Base-by-base conservation (phyloP, 495 filamentous ascomycete species). In the Xanthoparmelia taractica region DNA sequence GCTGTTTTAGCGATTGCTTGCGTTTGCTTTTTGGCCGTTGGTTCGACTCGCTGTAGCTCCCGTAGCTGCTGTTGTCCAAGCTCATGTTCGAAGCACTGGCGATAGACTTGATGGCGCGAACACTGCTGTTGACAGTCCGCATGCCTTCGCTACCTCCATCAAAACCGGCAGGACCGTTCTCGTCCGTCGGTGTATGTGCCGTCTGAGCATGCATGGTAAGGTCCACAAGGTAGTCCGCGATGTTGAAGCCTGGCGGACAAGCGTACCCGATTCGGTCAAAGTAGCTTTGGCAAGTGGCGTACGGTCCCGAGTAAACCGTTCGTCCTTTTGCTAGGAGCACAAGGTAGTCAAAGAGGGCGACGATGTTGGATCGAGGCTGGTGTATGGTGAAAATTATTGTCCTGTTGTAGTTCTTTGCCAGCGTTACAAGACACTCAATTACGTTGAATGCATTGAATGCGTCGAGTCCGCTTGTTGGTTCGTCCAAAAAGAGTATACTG, bases 301-400 rank as follows among this genome's bases (percentile, higher is more conserved):
- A 91, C 25, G 90, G 88, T 0, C 94, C 94, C 3, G 93, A 97
- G 70, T 95, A 98, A 11, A 98, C 93, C 4, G 89, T 88, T 68
- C 85, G 89, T 41, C 94, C 94, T 67, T 89, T 85, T 11, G 94
- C 94, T 40, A 98, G 79, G 23, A 98, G 85, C 65, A 98, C 84
- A 23, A 98, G 80, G 61, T 93, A 85, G 72, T 98, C 95, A 69
- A 98, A 98, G 37, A 98, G 81, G n/a, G 94, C 94, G 36, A 97
- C 94, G 67, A 98, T 98, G 69, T 98, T 98, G n/a, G 94, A 97
- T 63, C 96, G 83, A n/a, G 94, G 94, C 67, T 98, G 94, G 74
- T 98, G 94, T 66, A 98, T 98, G 8, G 94, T 98, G 78, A 98
- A 97, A 61, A 98, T 88, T 63, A 98, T 90, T 1, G 94, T 98